These are phyloP conservation scores for Candida hungchunana DNA, from an alignment of 805 yeast species.

Conservation along the genomic window DNA sequence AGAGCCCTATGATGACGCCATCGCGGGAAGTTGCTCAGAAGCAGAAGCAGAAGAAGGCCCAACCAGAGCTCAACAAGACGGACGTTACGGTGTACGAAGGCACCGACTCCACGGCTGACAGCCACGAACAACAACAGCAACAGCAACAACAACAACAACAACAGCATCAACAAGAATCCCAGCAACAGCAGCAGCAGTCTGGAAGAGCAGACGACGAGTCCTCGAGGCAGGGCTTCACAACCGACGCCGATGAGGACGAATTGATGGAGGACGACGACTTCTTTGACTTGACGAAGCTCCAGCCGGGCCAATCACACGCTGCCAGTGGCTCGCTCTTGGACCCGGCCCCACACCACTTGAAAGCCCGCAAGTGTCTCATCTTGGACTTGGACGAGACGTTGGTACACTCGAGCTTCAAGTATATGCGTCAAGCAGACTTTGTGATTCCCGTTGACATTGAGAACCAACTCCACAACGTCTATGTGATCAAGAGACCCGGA, in stretches of 20 bases:
- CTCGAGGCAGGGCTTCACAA: conserved; percentile 22
- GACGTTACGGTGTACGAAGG: conserved; percentile 28
- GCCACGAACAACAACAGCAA: conserved; percentile 4
- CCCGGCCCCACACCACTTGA: conserved; percentile 43
- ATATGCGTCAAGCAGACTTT: conserved; percentile 88
- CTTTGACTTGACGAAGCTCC: conserved; percentile 59
- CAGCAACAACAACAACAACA: conserved; percentile 3
- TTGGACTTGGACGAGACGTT: conserved; percentile 94
- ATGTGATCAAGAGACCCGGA: conserved; percentile 96
- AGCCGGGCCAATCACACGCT: conserved; percentile 67
- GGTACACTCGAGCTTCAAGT: conserved; percentile 93
- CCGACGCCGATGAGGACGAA: conserved; percentile 25
- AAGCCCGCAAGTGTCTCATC: conserved; percentile 77
- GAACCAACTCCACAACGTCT: conserved; percentile 86
- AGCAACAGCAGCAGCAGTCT: conserved; percentile 7
- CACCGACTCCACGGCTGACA: conserved; percentile 24
- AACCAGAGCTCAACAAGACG: conserved; percentile 14
- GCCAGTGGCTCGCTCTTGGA: conserved; percentile 65
- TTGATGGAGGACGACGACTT: conserved; percentile 33
- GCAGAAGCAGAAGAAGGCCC: neutral
- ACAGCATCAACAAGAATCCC: conserved; percentile 7
- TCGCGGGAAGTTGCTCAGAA: neutral
- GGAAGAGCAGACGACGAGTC: too few species aligned
- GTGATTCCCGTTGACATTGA: conserved; percentile 97
- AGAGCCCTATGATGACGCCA: neutral